These are phyloP conservation scores for Bondarzewia mesenterica DNA, from an alignment of 1,284 basidiomycete genomes.

Conservation along the genomic window DNA sequence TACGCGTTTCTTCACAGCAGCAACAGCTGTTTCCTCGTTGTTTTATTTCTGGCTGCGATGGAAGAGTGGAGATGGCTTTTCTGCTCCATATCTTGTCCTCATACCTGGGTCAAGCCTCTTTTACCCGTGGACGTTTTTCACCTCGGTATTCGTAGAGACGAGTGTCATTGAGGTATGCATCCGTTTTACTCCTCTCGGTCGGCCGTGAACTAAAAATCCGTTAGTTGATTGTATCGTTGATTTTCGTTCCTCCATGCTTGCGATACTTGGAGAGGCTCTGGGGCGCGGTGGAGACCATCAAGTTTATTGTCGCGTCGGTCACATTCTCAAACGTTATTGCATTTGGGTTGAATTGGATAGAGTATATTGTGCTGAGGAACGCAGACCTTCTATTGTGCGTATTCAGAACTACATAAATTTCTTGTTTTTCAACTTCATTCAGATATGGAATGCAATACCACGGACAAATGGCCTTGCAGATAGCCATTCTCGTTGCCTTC, in stretches of 20 bases:
- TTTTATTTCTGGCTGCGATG: constrained; percentile 60
- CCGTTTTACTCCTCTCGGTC: constrained; percentile 2
- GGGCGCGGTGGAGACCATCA: constrained; percentile 81
- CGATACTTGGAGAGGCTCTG: constrained; percentile 92
- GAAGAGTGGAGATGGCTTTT: constrained; percentile 36
- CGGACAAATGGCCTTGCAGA: constrained; percentile 89
- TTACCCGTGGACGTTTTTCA: constrained; percentile 91
- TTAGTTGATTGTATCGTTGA: constrained; percentile 71
- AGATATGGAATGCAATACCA: constrained; percentile 88
- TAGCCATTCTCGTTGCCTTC: constrained; percentile 88
- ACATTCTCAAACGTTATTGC: constrained; percentile 85
- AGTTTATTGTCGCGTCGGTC: constrained; percentile 78
- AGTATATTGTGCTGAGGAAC: constrained; percentile 61
- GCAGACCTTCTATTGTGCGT: constrained; percentile 69
- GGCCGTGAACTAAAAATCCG: constrained; percentile 12
- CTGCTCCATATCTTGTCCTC: constrained; percentile 73
- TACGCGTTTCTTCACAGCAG: constrained; percentile 69
- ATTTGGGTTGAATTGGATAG: constrained; percentile 75
- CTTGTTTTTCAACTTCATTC: constrained; percentile 5
- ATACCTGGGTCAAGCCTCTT: constrained; percentile 80
- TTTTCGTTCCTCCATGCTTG: constrained; percentile 76
- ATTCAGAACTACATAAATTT: constrained; percentile 11
- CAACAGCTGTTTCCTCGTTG: constrained; percentile 57
- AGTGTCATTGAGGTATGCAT: constrained; percentile 72
- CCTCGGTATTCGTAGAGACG: constrained; percentile 82